Evolutionary conservation across 768 basidiomycete species (phyloP), one percentile per base, ranked within the genome.

Genomic region (Rhizopogon rudus): DNA sequence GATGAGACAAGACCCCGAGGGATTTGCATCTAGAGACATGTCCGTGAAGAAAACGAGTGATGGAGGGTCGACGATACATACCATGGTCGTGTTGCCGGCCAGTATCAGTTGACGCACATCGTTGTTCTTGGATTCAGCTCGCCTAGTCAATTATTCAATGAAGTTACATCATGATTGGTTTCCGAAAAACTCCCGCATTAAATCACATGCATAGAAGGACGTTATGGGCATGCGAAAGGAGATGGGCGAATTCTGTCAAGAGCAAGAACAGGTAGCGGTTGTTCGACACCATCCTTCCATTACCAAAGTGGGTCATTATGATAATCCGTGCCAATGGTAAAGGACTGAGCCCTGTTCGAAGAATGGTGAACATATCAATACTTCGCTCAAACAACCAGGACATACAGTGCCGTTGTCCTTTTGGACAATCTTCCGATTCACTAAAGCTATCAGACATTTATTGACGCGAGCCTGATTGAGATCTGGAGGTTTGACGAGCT

Each of bases 381-480:
- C 25, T 31, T n/a, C 40, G 3, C 16, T 0, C 14, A 42, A 9
- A 41, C 0, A 13, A 7, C 2, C 2, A 0, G 6, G 39, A 62
- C 82, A 49, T 55, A 86, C 85, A 2, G 83, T 80, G 48, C 73
- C 74, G 48, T 77, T 89, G 42, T 89, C 84, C 69, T 94, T 95
- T 54, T 75, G 76, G 1, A 93, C 89, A 17, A 91, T 79, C 65
- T 95, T 96, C 48, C 91, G 80, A 65, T 87, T 88, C 4, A 95
- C 93, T 6, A 98, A 75, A 2, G 93, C 91, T 51, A 98, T 93
- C 39, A 98, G 77, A 61, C 93, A 96, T 67, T 93, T 95, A 70
- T 97, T 96, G 41, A 93, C 94, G 42, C 90, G 80, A 7, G 93
- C 88, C 73, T 96, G 93, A 51, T 86, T 91, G 39, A 96, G 79